A percentile compares a stretch with the other conserved stretches of the same genome.
phyloP scores from a whole-genome alignment of 257 asterid species.

The Eucommia ulmoides region DNA sequence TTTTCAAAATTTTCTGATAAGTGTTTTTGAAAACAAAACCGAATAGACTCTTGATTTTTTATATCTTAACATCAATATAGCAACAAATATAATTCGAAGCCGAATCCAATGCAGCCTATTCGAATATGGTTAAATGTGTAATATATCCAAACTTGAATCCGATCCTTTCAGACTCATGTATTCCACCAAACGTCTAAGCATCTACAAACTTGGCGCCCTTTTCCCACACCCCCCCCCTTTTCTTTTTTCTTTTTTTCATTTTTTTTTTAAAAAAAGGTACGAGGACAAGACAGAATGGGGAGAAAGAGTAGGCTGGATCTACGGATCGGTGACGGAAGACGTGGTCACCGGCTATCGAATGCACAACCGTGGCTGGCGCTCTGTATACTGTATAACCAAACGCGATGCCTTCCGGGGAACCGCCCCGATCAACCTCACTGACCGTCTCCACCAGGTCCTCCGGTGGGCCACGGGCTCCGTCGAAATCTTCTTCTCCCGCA shows the following conservation, averaged over 20 bases:
- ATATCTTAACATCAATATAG: too few species aligned
- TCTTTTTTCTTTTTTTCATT: too few species aligned
- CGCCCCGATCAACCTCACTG: slow-evolving; percentile 88
- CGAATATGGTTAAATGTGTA: background rate
- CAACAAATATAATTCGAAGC: too few species aligned
- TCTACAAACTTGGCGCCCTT: too few species aligned
- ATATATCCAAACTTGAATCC: too few species aligned
- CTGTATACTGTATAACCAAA: slow-evolving; percentile 83
- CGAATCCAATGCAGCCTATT: background rate
- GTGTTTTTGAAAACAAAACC: too few species aligned
- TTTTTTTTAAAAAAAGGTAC: slow-evolving; percentile 31
- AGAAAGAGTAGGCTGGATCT: slow-evolving; percentile 91
- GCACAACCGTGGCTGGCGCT: slow-evolving; percentile 99
- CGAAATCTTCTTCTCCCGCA: slow-evolving; percentile 84
- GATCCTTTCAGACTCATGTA: background rate
- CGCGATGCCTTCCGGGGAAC: slow-evolving; percentile 92
- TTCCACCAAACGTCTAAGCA: background rate
- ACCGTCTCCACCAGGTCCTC: slow-evolving; percentile 94
- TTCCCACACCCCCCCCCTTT: too few species aligned
- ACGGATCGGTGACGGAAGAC: slow-evolving; percentile 93
- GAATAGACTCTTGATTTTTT: too few species aligned
- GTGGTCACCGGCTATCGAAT: slow-evolving; percentile 97
- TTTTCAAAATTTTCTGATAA: too few species aligned
- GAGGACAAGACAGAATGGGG: slow-evolving; percentile 99
- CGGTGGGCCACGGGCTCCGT: slow-evolving; percentile 99